A percentile compares a stretch with the other conserved stretches of the same genome.
Evolutionary conservation across 306 rosid genomes (phyloP).

Genomic region (Trifolium pratense): DNA sequence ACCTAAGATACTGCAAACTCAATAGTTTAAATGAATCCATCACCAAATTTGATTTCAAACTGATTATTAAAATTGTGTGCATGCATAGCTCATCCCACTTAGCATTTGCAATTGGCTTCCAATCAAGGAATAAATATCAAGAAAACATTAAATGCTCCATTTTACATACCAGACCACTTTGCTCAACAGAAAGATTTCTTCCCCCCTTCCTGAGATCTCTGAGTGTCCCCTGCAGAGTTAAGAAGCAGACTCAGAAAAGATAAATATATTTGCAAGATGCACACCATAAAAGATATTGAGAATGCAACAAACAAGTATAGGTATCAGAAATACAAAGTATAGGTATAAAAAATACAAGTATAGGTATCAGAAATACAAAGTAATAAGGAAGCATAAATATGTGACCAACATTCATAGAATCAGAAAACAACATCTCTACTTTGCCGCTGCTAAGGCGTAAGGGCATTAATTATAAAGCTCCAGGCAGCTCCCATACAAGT

Average conservation of each 20-base stretch:
- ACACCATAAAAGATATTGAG: conserved; percentile 20
- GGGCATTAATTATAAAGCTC: conserved; percentile 10
- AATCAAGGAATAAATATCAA: conserved; percentile 1
- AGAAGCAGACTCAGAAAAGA: conserved; percentile 44
- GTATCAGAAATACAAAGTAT: conserved; percentile 19
- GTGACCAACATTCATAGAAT: conserved; percentile 22
- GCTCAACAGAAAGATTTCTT: conserved; percentile 67
- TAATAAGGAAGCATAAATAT: conserved; percentile 12
- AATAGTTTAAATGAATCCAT: conserved; percentile 16
- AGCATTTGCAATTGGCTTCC: conserved; percentile 22
- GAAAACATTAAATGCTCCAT: conserved; percentile 23
- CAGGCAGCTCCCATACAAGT: conserved; percentile 3
- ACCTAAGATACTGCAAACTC: conserved; percentile 4
- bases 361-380: conserved; percentile 18
- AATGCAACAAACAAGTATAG: conserved; percentile 23
- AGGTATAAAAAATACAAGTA: conserved; percentile 16
- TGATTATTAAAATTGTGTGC: conserved; percentile 21
- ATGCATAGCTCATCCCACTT: conserved; percentile 11
- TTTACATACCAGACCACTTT: conserved; percentile 68
- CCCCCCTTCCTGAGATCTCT: conserved; percentile 98
- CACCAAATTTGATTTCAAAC: conserved; percentile 25
- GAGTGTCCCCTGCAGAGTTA: conserved; percentile 82
- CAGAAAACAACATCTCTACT: conserved; percentile 26
- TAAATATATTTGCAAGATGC: conserved; percentile 26
- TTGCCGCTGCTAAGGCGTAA: conserved; percentile 14